Percentiles rank a stretch among this genome's conserved stretches.
Evolutionary conservation across 352 stramenopile species (phyloP).

Genomic region (Pelagophyceae sp.): DNA sequence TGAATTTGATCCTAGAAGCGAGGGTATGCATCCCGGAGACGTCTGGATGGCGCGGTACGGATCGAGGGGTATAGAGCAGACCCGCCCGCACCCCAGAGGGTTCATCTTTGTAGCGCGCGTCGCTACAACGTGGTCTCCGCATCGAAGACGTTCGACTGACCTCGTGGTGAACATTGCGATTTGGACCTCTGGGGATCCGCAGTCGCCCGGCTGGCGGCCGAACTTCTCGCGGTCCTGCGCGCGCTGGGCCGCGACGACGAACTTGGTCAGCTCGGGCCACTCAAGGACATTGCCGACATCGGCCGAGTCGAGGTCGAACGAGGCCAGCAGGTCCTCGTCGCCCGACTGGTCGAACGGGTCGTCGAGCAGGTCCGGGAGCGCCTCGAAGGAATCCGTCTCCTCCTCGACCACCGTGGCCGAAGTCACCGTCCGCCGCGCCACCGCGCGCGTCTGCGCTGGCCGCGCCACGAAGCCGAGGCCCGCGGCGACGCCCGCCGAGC

Average conservation of each 20-base stretch:
- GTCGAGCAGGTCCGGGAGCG: neutral
- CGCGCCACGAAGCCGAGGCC: too few species aligned
- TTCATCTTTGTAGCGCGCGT: too few species aligned
- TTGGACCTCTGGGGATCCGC: constrained; percentile 53
- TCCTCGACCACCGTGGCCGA: neutral
- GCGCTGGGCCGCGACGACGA: neutral
- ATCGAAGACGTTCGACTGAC: too few species aligned
- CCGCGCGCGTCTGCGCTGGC: too few species aligned
- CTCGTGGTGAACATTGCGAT: constrained; percentile 57
- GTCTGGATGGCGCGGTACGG: too few species aligned
- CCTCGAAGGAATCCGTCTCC: neutral
- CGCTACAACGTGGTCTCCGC: too few species aligned
- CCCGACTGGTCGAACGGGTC: neutral
- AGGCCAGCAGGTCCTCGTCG: constrained; percentile 8
- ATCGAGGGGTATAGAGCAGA: too few species aligned
- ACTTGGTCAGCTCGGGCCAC: neutral
- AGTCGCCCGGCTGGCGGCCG: constrained; percentile 46
- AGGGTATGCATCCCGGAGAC: too few species aligned
- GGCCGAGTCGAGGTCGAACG: constrained; percentile 2
- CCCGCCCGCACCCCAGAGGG: too few species aligned
- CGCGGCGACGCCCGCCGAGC: too few species aligned
- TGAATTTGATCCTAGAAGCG: constrained; percentile 54
- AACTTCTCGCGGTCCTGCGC: constrained; percentile 23
- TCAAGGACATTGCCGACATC: constrained; percentile 3
- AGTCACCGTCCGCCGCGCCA: too few species aligned